Evolutionary conservation across 345 rosid genomes (phyloP).

Genomic region (Citrus mangshanensis): DNA sequence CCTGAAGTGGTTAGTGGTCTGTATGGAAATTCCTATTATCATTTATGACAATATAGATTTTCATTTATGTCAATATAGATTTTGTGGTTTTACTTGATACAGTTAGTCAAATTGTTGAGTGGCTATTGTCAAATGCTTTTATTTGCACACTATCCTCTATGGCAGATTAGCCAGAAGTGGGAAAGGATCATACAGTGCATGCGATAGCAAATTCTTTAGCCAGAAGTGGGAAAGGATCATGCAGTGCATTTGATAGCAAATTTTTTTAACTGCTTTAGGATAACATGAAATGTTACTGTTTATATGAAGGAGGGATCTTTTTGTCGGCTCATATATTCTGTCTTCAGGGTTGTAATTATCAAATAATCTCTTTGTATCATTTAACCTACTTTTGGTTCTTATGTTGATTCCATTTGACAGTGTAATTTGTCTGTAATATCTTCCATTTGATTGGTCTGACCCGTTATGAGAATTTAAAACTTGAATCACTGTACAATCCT

Average conservation of each 20-base stretch:
- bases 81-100: not conserved
- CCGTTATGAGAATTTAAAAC: not conserved
- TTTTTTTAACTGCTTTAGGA: not conserved
- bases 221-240: too few species aligned
- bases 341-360: not conserved
- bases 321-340: not conserved
- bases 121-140: not conserved
- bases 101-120: not conserved
- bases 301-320: not conserved
- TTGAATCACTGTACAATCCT: not conserved
- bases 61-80: not conserved
- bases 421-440: not conserved
- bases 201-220: too few species aligned
- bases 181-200: not conserved
- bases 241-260: not conserved
- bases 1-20: slow-evolving; percentile 98
- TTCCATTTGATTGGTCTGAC: not conserved
- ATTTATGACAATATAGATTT: not conserved
- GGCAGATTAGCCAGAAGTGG: not conserved
- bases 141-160: not conserved
- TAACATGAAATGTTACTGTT: not conserved
- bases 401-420: not conserved
- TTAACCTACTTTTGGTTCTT: not conserved
- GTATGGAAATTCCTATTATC: slow-evolving; percentile 20
- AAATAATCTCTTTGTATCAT: not conserved